These are phyloP conservation scores for Penicillium simplicissimum DNA, from an alignment of 495 filamentous ascomycete species.

Conservation along the genomic window DNA sequence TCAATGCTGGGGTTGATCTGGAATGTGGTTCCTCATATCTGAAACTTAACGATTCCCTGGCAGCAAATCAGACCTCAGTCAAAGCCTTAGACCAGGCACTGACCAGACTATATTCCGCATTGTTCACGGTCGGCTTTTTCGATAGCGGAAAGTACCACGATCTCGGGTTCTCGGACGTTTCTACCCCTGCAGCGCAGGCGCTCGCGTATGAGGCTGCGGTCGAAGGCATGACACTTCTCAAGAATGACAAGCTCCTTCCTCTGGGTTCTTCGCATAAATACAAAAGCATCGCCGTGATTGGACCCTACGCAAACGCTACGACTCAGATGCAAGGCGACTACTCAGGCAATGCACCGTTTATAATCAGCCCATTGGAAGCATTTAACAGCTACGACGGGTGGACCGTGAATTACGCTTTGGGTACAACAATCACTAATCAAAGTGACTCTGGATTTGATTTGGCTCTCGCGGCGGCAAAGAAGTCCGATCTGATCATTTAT, in stretches of 20 bases:
- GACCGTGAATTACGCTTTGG: slow-evolving; percentile 46
- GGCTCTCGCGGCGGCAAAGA: slow-evolving; percentile 43
- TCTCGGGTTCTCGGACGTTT: slow-evolving; percentile 38
- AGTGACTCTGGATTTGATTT: slow-evolving; percentile 37
- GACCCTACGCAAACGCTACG: slow-evolving; percentile 54
- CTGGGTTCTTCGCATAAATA: slow-evolving; percentile 26
- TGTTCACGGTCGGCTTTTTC: slow-evolving; percentile 57
- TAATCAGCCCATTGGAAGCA: slow-evolving; percentile 51
- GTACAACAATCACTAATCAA: slow-evolving; percentile 38
- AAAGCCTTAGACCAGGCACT: background rate
- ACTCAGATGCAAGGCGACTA: slow-evolving; percentile 61
- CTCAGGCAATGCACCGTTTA: slow-evolving; percentile 49
- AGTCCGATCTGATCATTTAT: slow-evolving; percentile 53
- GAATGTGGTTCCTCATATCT: slow-evolving; percentile 50
- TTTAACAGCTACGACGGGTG: slow-evolving; percentile 41
- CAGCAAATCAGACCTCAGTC: background rate
- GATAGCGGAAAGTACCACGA: slow-evolving; percentile 29
- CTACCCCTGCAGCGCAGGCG: slow-evolving; percentile 43
- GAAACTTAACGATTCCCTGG: slow-evolving; percentile 23
- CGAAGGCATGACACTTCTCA: slow-evolving; percentile 55
- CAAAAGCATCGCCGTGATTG: slow-evolving; percentile 49
- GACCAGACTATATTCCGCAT: slow-evolving; percentile 39
- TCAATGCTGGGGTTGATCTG: slow-evolving; percentile 58
- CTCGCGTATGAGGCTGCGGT: slow-evolving; percentile 53
- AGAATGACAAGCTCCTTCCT: slow-evolving; percentile 56